Evolutionary conservation across 2,329 filamentous ascomycete species (phyloP).

Genomic region (Cucurbitaria berberidis): DNA sequence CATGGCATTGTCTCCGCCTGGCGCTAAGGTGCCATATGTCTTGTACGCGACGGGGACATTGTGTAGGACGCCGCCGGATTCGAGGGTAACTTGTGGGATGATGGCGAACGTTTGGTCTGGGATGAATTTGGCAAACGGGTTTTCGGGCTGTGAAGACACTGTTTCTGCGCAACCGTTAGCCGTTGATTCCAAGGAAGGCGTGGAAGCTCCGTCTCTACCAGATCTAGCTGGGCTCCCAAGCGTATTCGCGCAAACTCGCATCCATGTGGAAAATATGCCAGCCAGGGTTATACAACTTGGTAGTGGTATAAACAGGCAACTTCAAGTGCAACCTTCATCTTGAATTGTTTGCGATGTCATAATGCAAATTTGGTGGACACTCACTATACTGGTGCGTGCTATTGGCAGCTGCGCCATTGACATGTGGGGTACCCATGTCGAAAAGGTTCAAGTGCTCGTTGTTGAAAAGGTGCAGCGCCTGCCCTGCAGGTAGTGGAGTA

Average conservation of each 20-base stretch:
- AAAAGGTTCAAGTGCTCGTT: slow-evolving; percentile 7
- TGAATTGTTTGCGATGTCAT: not conserved
- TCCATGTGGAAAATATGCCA: not conserved
- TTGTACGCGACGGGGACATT: slow-evolving; percentile 76
- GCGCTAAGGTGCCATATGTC: slow-evolving; percentile 64
- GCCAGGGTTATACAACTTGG: not conserved
- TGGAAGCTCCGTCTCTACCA: not conserved
- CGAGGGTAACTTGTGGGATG: slow-evolving; percentile 87
- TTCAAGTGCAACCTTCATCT: not conserved
- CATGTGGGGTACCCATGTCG: slow-evolving; percentile 27
- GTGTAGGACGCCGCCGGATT: slow-evolving; percentile 82
- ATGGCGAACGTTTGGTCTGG: slow-evolving; percentile 86
- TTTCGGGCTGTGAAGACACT: slow-evolving; percentile 75
- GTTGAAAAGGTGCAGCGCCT: slow-evolving; percentile 14
- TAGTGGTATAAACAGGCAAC: not conserved
- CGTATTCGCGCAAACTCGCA: not conserved
- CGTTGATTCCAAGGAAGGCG: slow-evolving; percentile 4
- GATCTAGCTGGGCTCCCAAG: not conserved
- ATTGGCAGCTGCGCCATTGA: slow-evolving; percentile 19
- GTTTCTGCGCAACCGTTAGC: slow-evolving; percentile 39
- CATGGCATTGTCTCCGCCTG: slow-evolving; percentile 65
- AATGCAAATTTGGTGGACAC: slow-evolving; percentile 9
- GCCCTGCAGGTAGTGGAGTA: slow-evolving; percentile 13
- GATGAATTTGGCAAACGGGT: slow-evolving; percentile 86
- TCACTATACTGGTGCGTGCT: slow-evolving; percentile 27